A percentile compares a stretch with the other conserved stretches of the same genome.
Conservation (phyloP, 192 early-diverging fungal species). For the Coemansia sp. region DNA sequence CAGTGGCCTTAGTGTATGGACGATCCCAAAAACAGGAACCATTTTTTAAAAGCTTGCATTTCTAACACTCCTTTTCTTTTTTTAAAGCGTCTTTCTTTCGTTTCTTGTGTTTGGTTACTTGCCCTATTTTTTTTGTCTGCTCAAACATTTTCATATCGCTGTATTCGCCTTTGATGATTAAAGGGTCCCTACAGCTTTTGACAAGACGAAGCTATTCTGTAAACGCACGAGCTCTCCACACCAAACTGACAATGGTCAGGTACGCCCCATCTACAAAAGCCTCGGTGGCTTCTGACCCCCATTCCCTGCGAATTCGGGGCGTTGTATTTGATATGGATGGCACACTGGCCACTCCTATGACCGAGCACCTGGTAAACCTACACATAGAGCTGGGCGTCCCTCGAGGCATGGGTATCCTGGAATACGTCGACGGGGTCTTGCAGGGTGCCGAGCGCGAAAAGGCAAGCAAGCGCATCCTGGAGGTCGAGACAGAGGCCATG, state of each 20-base stretch:
- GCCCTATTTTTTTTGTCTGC: not conserved
- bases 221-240: not conserved
- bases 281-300: slow-evolving; percentile 16
- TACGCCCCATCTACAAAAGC: slow-evolving; percentile 42
- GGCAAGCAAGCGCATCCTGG: slow-evolving; percentile 37
- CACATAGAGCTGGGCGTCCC: slow-evolving; percentile 41
- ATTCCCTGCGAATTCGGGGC: slow-evolving; percentile 47
- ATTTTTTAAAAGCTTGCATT: too few relatives aligned
- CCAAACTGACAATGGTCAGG: slow-evolving; percentile 17
- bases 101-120: not conserved
- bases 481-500: slow-evolving; percentile 53
- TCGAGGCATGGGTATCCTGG: slow-evolving; percentile 26
- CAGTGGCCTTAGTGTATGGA: too few relatives aligned
- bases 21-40: too few relatives aligned
- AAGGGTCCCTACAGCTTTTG: not conserved
- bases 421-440: slow-evolving; percentile 43
- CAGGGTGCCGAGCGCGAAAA: slow-evolving; percentile 26
- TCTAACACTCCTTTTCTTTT: not conserved
- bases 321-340: slow-evolving; percentile 58
- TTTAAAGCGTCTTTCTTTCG: not conserved
- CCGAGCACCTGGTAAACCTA: slow-evolving; percentile 42
- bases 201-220: not conserved
- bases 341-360: slow-evolving; percentile 52
- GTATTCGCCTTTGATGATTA: not conserved
- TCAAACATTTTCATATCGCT: not conserved